Evolutionary conservation across 345 rosid genomes (phyloP).

Genomic region (Citrus sinensis): DNA sequence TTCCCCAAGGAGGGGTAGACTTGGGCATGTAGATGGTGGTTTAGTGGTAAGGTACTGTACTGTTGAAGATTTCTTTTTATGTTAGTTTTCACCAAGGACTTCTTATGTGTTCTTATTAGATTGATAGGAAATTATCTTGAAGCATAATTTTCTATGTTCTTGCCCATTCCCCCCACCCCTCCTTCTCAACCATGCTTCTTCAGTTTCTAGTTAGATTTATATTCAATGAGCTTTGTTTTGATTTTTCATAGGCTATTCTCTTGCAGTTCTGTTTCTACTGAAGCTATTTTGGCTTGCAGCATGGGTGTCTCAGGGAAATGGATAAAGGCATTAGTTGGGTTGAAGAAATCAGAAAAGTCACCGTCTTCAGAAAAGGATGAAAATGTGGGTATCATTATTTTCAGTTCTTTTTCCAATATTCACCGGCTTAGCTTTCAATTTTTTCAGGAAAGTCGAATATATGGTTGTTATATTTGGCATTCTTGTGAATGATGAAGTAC

Average conservation of each 20-base stretch:
- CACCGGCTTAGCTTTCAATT: not conserved
- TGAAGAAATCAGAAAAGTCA: constrained; percentile 72
- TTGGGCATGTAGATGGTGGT: not conserved
- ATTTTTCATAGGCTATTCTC: constrained; percentile 16
- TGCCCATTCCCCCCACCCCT: not conserved
- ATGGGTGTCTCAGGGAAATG: constrained; percentile 98
- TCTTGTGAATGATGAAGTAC: not conserved
- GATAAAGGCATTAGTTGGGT: constrained; percentile 87
- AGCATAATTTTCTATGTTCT: not conserved
- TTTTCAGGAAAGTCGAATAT: not conserved
- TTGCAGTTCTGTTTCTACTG: constrained; percentile 27
- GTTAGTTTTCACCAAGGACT: not conserved
- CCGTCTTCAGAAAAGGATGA: constrained; percentile 60
- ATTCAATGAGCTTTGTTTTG: not conserved
- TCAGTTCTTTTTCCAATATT: not conserved
- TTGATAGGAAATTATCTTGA: not conserved
- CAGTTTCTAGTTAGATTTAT: not conserved
- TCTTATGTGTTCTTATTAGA: not conserved
- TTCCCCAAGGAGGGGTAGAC: not conserved
- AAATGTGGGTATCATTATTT: constrained; percentile 43
- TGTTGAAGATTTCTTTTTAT: not conserved
- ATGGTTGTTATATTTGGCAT: not conserved
- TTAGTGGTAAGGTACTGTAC: not conserved
- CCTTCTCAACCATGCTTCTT: not conserved
- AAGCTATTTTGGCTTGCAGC: constrained; percentile 13